A percentile compares a stretch with the other conserved stretches of the same genome.
Conservation (phyloP, 140 eudicot genomes). For the Bidens hawaiensis region DNA sequence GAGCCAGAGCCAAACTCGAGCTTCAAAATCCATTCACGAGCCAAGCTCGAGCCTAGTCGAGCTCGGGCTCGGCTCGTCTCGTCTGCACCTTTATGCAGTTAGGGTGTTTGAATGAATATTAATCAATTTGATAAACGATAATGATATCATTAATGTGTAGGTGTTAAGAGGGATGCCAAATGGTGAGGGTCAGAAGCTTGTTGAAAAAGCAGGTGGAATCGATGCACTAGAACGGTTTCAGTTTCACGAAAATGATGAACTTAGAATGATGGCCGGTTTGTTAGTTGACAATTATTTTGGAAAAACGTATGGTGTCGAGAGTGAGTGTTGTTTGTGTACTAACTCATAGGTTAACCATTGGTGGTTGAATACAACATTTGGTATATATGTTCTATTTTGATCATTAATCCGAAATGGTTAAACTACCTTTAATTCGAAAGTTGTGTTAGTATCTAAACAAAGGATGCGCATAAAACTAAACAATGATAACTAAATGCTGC, state of each 20-base stretch:
- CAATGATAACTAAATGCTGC: too few relatives aligned
- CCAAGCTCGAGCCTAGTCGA: too few relatives aligned
- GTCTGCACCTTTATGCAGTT: too few relatives aligned
- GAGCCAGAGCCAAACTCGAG: too few relatives aligned
- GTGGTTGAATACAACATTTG: conserved; percentile 15
- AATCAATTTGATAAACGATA: too few relatives aligned
- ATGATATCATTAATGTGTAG: conserved; percentile 27
- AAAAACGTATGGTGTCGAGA: conserved; percentile 72
- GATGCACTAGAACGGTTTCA: conserved; percentile 90
- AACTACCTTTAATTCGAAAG: neutral
- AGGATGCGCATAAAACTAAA: neutral
- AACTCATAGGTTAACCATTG: conserved; percentile 17
- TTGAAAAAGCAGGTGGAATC: conserved; percentile 85
- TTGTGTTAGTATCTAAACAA: neutral
- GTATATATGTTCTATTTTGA: conserved; percentile 15
- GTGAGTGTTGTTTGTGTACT: conserved; percentile 2
- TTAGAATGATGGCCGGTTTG: conserved; percentile 73
- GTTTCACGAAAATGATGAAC: conserved; percentile 83
- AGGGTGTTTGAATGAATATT: too few relatives aligned
- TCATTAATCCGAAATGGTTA: conserved; percentile 5
- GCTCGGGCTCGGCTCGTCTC: too few relatives aligned
- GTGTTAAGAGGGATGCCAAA: conserved; percentile 94
- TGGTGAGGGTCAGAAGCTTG: conserved; percentile 85
- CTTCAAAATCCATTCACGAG: too few relatives aligned
- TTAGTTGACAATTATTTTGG: conserved; percentile 86